These are phyloP conservation scores for Globisporangium polare DNA, from an alignment of 352 stramenopile species.

Conservation along the genomic window DNA sequence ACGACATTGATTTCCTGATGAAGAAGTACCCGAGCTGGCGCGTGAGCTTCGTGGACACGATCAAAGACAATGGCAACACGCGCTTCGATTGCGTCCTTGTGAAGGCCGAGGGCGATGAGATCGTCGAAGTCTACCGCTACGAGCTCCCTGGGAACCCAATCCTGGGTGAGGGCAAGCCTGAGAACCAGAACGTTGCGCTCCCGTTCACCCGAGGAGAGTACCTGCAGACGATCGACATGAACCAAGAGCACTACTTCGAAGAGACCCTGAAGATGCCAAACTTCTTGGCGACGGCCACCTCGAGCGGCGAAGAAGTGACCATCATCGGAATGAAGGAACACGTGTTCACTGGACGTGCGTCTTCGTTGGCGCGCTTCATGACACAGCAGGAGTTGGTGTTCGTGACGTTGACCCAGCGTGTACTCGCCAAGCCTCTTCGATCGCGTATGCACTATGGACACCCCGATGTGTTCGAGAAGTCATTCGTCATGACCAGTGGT, in stretches of 20 bases:
- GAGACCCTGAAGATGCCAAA: slow-evolving; percentile 87
- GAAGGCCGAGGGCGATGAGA: slow-evolving; percentile 73
- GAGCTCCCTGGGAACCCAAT: slow-evolving; percentile 87
- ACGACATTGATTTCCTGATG: slow-evolving; percentile 89
- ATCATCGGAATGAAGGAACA: slow-evolving; percentile 90
- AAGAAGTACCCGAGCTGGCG: slow-evolving; percentile 86
- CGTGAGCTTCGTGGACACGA: slow-evolving; percentile 84
- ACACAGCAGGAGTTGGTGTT: slow-evolving; percentile 86
- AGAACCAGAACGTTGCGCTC: slow-evolving; percentile 88
- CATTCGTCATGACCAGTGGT: slow-evolving; percentile 78
- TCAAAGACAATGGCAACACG: slow-evolving; percentile 31
- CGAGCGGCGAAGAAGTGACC: slow-evolving; percentile 61
- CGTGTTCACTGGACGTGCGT: slow-evolving; percentile 83
- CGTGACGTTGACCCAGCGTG: slow-evolving; percentile 81
- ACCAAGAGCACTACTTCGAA: slow-evolving; percentile 89
- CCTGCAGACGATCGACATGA: slow-evolving; percentile 90
- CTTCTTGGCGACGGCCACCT: slow-evolving; percentile 68
- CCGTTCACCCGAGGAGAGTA: slow-evolving; percentile 86
- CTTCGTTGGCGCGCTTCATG: slow-evolving; percentile 86
- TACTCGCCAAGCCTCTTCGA: slow-evolving; percentile 72
- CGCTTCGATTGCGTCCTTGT: slow-evolving; percentile 79
- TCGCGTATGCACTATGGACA: slow-evolving; percentile 87
- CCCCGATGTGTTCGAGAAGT: slow-evolving; percentile 87
- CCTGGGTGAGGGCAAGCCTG: slow-evolving; percentile 82
- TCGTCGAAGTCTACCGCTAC: slow-evolving; percentile 87